A percentile compares a stretch with the other conserved stretches of the same genome.
phyloP scores from a whole-genome alignment of 371 early-diverging fungal species.

The Mortierella sp. region DNA sequence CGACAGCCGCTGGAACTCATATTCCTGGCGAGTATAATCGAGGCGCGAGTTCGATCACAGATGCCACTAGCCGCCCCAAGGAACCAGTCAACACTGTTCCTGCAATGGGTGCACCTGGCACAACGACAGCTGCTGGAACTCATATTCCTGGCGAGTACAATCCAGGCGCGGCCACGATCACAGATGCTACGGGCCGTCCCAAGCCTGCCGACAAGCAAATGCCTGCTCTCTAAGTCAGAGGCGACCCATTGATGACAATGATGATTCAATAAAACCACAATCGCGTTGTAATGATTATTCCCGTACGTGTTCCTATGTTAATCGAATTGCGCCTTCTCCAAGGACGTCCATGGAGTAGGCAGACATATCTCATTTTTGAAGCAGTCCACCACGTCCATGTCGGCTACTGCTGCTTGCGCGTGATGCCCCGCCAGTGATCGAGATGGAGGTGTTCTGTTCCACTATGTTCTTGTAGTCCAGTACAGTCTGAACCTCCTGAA shows the following conservation, averaged over 20 bases:
- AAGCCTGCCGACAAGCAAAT: not conserved
- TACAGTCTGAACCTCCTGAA: conserved; percentile 32
- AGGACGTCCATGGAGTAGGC: conserved; percentile 27
- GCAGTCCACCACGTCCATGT: conserved; percentile 13
- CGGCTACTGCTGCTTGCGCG: conserved; percentile 5
- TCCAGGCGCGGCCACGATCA: not conserved
- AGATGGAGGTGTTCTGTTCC: conserved; percentile 3
- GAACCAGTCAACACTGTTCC: conserved; percentile 6
- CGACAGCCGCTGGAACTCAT: conserved; percentile 23
- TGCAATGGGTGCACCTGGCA: conserved; percentile 29
- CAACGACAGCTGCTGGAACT: conserved; percentile 24
- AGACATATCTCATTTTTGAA: conserved; percentile 39
- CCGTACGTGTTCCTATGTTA: too few species aligned
- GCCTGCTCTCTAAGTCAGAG: not conserved
- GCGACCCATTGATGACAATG: too few species aligned
- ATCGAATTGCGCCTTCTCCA: conserved; percentile 47
- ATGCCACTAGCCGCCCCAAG: not conserved
- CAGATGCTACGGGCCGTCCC: not conserved
- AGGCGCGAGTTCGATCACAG: too few species aligned
- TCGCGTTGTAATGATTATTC: too few species aligned
- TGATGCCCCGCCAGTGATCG: not conserved
- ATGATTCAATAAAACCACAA: too few species aligned
- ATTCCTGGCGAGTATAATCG: conserved; percentile 14
- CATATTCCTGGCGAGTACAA: conserved; percentile 18
- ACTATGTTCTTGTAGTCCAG: conserved; percentile 5